Evolutionary conservation across 2,329 filamentous ascomycete genomes (phyloP).

Genomic region (Scedosporium aurantiacum): DNA sequence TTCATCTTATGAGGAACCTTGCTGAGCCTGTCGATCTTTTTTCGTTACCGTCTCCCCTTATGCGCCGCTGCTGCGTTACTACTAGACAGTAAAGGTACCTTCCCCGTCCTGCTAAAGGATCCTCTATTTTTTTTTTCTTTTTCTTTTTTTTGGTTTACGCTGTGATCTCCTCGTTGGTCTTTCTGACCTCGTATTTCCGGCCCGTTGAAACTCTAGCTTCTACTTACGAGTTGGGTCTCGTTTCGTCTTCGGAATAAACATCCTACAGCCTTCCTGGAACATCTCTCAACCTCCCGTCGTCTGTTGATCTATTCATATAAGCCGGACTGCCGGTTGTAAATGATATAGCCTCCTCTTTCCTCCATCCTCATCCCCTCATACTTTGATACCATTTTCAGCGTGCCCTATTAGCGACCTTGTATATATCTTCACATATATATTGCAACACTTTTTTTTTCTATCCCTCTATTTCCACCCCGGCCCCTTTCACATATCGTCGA

Average conservation of each 20-base stretch:
- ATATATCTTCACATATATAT: background rate
- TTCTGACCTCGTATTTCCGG: background rate
- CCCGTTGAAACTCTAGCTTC: background rate
- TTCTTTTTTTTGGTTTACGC: background rate
- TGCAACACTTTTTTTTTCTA: background rate
- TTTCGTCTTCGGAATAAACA: background rate
- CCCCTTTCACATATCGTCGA: conserved; percentile 10
- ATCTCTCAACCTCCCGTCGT: background rate
- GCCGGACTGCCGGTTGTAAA: background rate
- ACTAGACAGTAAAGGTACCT: too few relatives aligned
- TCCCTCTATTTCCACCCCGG: conserved; percentile 3
- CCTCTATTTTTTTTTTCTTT: too few relatives aligned
- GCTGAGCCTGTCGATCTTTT: too few relatives aligned
- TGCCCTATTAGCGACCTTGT: background rate
- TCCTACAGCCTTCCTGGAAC: background rate
- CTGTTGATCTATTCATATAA: background rate
- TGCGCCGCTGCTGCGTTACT: too few relatives aligned
- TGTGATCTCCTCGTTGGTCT: background rate
- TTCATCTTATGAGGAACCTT: too few relatives aligned
- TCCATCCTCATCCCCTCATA: background rate
- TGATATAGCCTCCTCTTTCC: background rate
- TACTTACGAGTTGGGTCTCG: background rate
- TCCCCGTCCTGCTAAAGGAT: background rate
- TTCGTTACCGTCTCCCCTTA: too few relatives aligned
- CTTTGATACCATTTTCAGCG: background rate